phyloP scores from a whole-genome alignment of 768 basidiomycete genomes.

The Lactarius trivialis region DNA sequence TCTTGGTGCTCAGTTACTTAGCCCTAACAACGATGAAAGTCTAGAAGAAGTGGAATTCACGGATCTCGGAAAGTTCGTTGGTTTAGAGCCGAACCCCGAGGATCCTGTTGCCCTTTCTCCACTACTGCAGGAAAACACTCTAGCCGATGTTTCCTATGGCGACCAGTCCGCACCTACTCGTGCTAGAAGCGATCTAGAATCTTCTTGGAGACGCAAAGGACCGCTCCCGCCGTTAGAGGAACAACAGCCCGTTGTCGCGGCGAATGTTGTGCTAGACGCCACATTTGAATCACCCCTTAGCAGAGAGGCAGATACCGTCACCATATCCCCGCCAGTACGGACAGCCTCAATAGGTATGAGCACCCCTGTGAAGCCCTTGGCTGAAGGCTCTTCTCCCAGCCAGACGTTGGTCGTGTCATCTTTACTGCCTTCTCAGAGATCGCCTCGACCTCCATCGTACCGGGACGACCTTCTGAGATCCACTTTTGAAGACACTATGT shows the following conservation, averaged over 20 bases:
- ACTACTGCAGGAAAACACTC: slow-evolving; percentile 19
- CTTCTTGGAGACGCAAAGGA: slow-evolving; percentile 40
- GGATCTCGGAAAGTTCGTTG: slow-evolving; percentile 66
- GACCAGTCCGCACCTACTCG: slow-evolving; percentile 29
- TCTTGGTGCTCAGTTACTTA: slow-evolving; percentile 34
- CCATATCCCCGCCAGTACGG: slow-evolving; percentile 5
- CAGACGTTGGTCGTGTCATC: slow-evolving; percentile 11
- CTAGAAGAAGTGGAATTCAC: slow-evolving; percentile 78
- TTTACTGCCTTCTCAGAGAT: slow-evolving; percentile 19
- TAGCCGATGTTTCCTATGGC: slow-evolving; percentile 31
- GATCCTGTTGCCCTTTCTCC: neutral
- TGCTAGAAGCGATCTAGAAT: slow-evolving; percentile 32
- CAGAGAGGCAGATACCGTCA: slow-evolving; percentile 5
- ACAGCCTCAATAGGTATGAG: neutral
- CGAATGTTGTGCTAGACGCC: slow-evolving; percentile 1
- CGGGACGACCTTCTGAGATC: slow-evolving; percentile 54
- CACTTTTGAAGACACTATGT: slow-evolving; percentile 75
- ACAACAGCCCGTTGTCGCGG: slow-evolving; percentile 5
- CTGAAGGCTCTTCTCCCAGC: slow-evolving; percentile 6
- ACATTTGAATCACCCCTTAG: slow-evolving; percentile 1
- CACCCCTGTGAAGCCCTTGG: slow-evolving; percentile 1
- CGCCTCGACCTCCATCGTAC: slow-evolving; percentile 30
- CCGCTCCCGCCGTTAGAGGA: slow-evolving; percentile 12
- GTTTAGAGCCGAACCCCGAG: slow-evolving; percentile 30
- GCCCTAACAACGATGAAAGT: slow-evolving; percentile 46